Evolutionary conservation across 176 grass and related monocot genomes (phyloP), one percentile per base, ranked within the genome.

Genomic region (Raddia distichophylla): DNA sequence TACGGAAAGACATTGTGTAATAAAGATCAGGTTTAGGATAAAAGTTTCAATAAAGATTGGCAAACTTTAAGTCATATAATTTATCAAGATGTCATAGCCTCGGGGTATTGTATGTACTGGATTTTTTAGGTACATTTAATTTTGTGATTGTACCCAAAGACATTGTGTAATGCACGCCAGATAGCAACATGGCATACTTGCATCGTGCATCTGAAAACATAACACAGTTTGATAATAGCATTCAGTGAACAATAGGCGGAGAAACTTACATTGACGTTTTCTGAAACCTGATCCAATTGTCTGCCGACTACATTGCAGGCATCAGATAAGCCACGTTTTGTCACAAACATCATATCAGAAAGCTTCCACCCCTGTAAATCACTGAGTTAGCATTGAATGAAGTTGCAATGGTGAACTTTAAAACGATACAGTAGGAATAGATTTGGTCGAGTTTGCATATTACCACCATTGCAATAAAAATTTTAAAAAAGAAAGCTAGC

Each of bases 331-430:
- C 95, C 86, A 61, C 82, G 90, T 71, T 83, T 94, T 1, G 92
- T 98, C 78, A 93, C 92, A 93, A 98, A 98, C 92, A 98, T 98
- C 84, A 98, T 84, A 86, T 95, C 95, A 78, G 90, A 89, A 75
- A 98, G 81, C 54, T 94, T 95, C 95, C 95, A 98, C 37, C 92
- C 90, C 95, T 98, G 76, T 51, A 74, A 84, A 79, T 76, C 62
- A 80, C 17, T 22, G 2, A 45, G 65, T 80, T 80, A 86, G 75
- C 54, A 70, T 70, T 74, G 72, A 64, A 75, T 66, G 53, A 88
- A 62, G 22, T 65, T 22, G 15, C n/a, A 74, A 60, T 52, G 44
- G 53, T 33, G 62, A 77, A 83, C 44, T 35, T 82, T 60, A 43
- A 66, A 64, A 90, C 35, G 33, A 17, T 61, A 67, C 20, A 84